Percentiles rank a stretch among this genome's conserved stretches.
Evolutionary conservation across 2,329 filamentous ascomycete genomes (phyloP).

Genomic region (Neopestalotiopsis clavispora): DNA sequence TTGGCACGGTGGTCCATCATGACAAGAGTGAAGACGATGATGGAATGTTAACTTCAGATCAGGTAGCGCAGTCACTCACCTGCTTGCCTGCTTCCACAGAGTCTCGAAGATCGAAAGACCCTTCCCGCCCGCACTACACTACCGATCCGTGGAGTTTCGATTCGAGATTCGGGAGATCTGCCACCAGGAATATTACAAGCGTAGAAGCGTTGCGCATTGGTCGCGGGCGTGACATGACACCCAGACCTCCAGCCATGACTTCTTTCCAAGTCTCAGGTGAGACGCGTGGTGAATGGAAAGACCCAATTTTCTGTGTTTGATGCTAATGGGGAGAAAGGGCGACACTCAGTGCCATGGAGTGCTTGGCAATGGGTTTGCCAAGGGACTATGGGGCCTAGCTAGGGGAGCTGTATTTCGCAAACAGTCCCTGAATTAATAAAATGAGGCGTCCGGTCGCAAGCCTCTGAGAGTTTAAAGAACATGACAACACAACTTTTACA

Average conservation of each 20-base stretch:
- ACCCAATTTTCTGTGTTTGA: conserved; percentile 3
- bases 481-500: not conserved
- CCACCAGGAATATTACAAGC: not conserved
- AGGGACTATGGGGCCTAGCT: not conserved
- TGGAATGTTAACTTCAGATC: no score
- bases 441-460: not conserved
- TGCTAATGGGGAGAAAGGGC: conserved; percentile 1
- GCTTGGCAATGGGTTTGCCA: not conserved
- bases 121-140: not conserved
- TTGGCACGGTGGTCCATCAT: not conserved
- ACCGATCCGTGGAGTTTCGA: not conserved
- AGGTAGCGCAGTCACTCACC: no score
- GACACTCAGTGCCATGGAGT: not conserved
- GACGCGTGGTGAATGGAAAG: not conserved
- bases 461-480: not conserved
- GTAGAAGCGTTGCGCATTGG: not conserved
- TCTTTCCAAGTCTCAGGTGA: conserved; percentile 9
- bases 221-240: not conserved
- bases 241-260: not conserved
- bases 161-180: conserved; percentile 5
- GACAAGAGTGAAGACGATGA: not conserved
- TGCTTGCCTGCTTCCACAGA: no score
- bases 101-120: not conserved
- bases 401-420: not conserved
- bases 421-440: not conserved